A percentile compares a stretch with the other conserved stretches of the same genome.
Conservation (phyloP, 257 asterid genomes). For the Ophiorrhiza pumila region DNA sequence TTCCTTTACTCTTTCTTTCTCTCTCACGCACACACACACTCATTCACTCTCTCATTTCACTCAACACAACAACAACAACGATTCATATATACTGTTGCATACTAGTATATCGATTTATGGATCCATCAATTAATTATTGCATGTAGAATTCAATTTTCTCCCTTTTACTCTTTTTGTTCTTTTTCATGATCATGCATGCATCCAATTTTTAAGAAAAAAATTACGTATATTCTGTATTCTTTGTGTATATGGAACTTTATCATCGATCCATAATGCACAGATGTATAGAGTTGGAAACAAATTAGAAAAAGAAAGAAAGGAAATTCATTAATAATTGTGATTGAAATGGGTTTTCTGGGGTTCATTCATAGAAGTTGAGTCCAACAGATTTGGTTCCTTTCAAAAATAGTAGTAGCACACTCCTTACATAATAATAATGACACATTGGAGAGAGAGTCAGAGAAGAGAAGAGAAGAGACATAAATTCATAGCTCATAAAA, state of each 20-base stretch:
- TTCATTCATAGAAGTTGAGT: neutral
- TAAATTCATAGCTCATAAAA: conserved; percentile 33
- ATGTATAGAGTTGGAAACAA: no score
- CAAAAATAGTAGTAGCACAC: conserved; percentile 8
- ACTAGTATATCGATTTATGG: no score
- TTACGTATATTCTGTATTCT: no score
- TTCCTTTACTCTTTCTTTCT: neutral
- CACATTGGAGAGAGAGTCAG: neutral
- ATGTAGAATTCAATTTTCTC: no score
- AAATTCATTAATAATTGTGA: neutral
- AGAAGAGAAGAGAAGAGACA: neutral
- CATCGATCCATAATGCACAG: neutral
- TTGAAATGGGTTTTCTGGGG: neutral
- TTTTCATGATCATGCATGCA: no score
- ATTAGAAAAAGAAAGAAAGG: neutral
- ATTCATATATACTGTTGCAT: no score
- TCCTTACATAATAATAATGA: neutral
- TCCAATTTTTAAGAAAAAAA: no score
- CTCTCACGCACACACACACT: neutral
- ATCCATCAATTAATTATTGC: no score
- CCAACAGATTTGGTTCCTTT: conserved; percentile 19
- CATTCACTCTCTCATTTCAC: neutral
- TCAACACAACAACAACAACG: no score
- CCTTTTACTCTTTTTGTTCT: no score
- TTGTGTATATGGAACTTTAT: no score